Percentiles rank a stretch among this genome's conserved stretches.
Conservation (phyloP, 2,329 filamentous ascomycete species). For the Metarhizium robertsii region DNA sequence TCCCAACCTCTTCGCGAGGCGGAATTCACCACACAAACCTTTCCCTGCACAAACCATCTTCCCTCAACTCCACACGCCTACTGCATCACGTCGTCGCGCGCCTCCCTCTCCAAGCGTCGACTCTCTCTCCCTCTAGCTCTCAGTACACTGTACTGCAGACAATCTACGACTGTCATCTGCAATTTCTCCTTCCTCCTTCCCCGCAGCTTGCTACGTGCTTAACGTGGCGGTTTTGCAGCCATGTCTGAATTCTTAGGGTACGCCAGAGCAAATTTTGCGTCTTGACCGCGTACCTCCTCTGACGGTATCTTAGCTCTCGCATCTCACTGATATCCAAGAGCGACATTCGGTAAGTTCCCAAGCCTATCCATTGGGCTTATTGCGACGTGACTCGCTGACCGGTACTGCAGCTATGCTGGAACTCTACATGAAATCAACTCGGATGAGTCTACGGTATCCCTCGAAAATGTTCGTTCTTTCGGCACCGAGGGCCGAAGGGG, state of each 20-base stretch:
- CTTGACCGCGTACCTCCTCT: background rate
- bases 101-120: slow-evolving; percentile 1
- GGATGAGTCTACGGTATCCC: slow-evolving; percentile 88
- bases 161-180: slow-evolving; percentile 4
- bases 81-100: slow-evolving; percentile 1
- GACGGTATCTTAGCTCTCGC: slow-evolving; percentile 56
- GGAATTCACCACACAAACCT: slow-evolving; percentile 21
- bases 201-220: slow-evolving; percentile 28
- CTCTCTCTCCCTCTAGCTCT: background rate
- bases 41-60: slow-evolving; percentile 18
- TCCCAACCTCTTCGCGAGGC: slow-evolving; percentile 18
- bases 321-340: slow-evolving; percentile 97
- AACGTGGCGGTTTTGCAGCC: slow-evolving; percentile 27
- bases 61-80: slow-evolving; percentile 3
- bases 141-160: background rate
- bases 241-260: slow-evolving; percentile 57
- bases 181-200: slow-evolving; percentile 12
- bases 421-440: slow-evolving; percentile 97
- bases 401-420: slow-evolving; percentile 71
- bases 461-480: slow-evolving; percentile 91
- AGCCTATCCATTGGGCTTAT: slow-evolving; percentile 4
- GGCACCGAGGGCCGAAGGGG: slow-evolving; percentile 86
- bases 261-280: slow-evolving; percentile 12
- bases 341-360: slow-evolving; percentile 72
- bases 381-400: slow-evolving; percentile 15